phyloP scores from a whole-genome alignment of 352 stramenopile genomes.

The Phytophthora kernoviae region DNA sequence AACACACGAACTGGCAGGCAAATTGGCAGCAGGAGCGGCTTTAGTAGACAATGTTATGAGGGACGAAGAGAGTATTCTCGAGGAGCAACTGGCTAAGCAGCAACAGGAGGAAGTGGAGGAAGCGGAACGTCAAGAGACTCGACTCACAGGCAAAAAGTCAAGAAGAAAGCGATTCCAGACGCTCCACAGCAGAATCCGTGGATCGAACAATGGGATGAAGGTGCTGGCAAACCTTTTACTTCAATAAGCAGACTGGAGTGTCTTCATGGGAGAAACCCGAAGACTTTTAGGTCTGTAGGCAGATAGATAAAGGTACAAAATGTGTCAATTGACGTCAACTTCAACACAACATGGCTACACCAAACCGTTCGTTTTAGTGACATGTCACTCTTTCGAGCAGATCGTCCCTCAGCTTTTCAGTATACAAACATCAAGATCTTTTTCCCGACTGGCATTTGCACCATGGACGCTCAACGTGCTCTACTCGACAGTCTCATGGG shows the following conservation, averaged over 20 bases:
- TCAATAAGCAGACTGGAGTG: conserved; percentile 83
- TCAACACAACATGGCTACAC: conserved; percentile 4
- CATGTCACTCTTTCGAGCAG: background rate
- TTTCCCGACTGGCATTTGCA: background rate
- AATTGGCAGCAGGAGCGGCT: conserved; percentile 65
- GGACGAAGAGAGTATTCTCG: conserved; percentile 64
- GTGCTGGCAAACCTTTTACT: conserved; percentile 86
- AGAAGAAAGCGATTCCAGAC: conserved; percentile 13
- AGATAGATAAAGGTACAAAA: background rate
- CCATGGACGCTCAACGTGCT: conserved; percentile 85
- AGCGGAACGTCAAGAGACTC: conserved; percentile 11
- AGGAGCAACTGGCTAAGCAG: conserved; percentile 64
- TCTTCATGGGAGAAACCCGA: conserved; percentile 82
- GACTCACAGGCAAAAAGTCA: conserved; percentile 34
- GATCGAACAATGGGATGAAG: conserved; percentile 85
- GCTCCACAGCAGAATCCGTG: conserved; percentile 41
- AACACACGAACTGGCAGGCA: conserved; percentile 71
- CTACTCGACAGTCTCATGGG: conserved; percentile 92
- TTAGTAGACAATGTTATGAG: conserved; percentile 72
- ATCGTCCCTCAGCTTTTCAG: no score
- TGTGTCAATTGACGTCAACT: background rate
- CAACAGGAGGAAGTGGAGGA: conserved; percentile 45
- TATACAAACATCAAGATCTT: conserved; percentile 12
- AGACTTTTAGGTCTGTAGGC: conserved; percentile 45
- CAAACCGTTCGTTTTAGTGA: conserved; percentile 4